Evolutionary conservation across 139 green algal genomes (phyloP).

Genomic region (Asterochloris sp.): DNA sequence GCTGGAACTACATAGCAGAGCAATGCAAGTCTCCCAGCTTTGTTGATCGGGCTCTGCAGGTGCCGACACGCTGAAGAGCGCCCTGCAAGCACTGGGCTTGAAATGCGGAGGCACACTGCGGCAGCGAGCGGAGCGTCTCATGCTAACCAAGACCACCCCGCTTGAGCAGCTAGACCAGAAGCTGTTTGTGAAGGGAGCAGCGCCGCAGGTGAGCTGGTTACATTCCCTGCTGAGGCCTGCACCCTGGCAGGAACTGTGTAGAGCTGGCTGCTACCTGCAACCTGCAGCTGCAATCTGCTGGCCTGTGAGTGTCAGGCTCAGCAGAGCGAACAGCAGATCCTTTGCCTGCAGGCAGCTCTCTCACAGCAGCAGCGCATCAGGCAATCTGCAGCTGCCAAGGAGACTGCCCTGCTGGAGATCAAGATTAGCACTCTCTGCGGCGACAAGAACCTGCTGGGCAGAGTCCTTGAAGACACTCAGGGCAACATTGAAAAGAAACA

Average conservation of each 20-base stretch:
- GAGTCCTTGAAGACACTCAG: conserved; percentile 70
- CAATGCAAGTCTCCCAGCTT: no score
- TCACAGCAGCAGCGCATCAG: background rate
- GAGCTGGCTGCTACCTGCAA: background rate
- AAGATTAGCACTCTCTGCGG: conserved; percentile 15
- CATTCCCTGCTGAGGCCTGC: background rate
- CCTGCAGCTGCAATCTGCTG: background rate
- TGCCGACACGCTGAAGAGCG: conserved; percentile 73
- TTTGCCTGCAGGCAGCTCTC: conserved; percentile 8
- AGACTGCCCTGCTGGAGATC: conserved; percentile 37
- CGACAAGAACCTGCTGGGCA: conserved; percentile 41
- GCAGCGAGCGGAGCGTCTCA: conserved; percentile 86
- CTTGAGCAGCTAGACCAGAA: conserved; percentile 66
- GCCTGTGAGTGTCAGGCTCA: background rate
- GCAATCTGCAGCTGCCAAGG: conserved; percentile 13
- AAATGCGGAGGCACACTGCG: conserved; percentile 89
- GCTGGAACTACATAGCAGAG: no score
- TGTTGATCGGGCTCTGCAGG: conserved; percentile 27
- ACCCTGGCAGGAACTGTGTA: background rate
- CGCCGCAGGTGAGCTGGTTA: conserved; percentile 20
- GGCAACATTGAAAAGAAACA: conserved; percentile 91
- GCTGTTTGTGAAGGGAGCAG: conserved; percentile 71
- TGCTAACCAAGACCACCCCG: conserved; percentile 54
- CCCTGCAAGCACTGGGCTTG: conserved; percentile 76
- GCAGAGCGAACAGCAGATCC: background rate